Evolutionary conservation across 2,329 filamentous ascomycete genomes (phyloP).

Genomic region (Arthrobotrys sphaeroides): DNA sequence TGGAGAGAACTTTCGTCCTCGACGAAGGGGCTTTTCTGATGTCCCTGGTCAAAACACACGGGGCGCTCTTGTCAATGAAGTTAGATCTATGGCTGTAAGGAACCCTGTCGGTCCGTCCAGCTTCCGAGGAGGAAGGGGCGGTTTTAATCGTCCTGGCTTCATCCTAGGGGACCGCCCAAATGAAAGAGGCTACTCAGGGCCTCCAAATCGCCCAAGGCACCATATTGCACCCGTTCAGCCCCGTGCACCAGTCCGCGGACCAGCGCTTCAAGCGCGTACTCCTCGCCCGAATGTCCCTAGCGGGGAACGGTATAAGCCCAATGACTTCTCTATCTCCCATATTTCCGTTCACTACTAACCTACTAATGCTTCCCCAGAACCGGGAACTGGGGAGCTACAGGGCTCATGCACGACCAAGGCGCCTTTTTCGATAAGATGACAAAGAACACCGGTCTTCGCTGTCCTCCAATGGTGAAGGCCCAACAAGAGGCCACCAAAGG

Average conservation of each 20-base stretch:
- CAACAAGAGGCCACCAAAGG: neutral
- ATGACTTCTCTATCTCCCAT: neutral
- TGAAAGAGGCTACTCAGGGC: neutral
- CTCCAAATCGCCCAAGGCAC: neutral
- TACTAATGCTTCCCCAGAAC: neutral
- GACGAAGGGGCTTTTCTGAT: slow-evolving; percentile 38
- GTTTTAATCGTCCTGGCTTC: neutral
- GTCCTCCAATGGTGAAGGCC: neutral
- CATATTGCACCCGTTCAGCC: neutral
- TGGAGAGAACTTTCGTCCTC: slow-evolving; percentile 34
- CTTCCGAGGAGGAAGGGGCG: slow-evolving; percentile 16
- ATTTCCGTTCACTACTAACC: neutral
- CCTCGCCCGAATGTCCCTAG: neutral
- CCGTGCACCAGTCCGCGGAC: neutral
- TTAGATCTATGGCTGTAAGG: neutral
- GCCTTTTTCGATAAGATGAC: slow-evolving; percentile 39
- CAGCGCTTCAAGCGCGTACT: neutral
- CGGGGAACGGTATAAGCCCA: neutral
- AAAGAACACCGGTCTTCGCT: slow-evolving; percentile 12
- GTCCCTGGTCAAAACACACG: neutral
- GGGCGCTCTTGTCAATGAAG: neutral
- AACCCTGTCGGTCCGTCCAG: slow-evolving; percentile 26
- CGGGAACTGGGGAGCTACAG: neutral
- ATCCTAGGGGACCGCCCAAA: neutral
- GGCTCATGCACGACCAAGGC: slow-evolving; percentile 21